These are phyloP conservation scores for Candida sonorensis DNA, from an alignment of 805 yeast genomes.

Conservation along the genomic window DNA sequence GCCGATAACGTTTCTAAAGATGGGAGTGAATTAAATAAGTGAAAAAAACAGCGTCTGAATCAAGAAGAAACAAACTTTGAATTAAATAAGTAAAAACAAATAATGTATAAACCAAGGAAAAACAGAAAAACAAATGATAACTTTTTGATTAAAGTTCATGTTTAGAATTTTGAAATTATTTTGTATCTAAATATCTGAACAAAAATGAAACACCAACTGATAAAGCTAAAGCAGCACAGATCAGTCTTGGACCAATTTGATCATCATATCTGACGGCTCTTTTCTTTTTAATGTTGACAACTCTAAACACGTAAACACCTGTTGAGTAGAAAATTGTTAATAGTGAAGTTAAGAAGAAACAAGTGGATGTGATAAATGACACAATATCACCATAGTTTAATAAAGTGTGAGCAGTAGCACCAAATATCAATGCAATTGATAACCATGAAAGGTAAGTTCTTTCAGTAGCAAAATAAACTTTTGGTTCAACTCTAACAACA, in stretches of 20 bases:
- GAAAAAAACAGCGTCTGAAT: no score
- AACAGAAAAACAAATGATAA: no score
- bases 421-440: slow-evolving; percentile 80
- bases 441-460: slow-evolving; percentile 93
- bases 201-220: slow-evolving; percentile 60
- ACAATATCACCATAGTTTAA: slow-evolving; percentile 75
- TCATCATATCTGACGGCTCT: slow-evolving; percentile 83
- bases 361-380: slow-evolving; percentile 75
- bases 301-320: slow-evolving; percentile 73
- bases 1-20: no score
- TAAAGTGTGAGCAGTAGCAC: slow-evolving; percentile 83
- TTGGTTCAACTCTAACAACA: slow-evolving; percentile 96
- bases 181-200: slow-evolving; percentile 43
- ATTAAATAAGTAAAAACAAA: no score
- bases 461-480: slow-evolving; percentile 98
- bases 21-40: no score
- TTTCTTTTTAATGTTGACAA: slow-evolving; percentile 73
- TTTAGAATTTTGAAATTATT: no score
- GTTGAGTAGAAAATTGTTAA: slow-evolving; percentile 68
- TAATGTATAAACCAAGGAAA: no score
- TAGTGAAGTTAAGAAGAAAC: slow-evolving; percentile 78
- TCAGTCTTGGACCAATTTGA: slow-evolving; percentile 75
- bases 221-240: slow-evolving; percentile 67
- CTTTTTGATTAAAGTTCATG: no score
- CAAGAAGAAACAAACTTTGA: no score